Evolutionary conservation across 495 filamentous ascomycete species (phyloP), one percentile per base, ranked within the genome.

Genomic region (Aspergillus ostianus): DNA sequence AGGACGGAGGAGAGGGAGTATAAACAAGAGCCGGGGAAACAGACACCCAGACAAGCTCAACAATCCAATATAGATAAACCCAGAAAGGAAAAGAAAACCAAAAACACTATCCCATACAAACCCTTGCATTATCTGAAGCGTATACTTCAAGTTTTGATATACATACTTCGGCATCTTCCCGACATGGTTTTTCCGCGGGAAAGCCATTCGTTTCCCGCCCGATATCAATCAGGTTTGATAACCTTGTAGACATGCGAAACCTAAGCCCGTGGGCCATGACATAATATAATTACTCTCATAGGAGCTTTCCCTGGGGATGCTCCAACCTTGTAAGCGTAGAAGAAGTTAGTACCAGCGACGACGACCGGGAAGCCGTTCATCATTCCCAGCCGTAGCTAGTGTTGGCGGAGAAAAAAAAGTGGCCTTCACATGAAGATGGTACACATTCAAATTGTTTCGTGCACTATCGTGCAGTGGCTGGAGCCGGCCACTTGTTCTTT

Each of bases 171-270:
- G 48, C 45, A 6, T 29, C 56, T 68, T 71, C 47, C 63, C 60
- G 66, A 60, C 45, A 19, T 23, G 29, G 58, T 67, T 73, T 77
- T 77, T 60, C 73, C 74, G 71, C 74, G 73, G 73, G 63, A 74
- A 75, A 77, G 63, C 51, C 53, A 36, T 23, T 48, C 36, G 63
- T 74, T 77, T 73, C 65, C 73, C 72, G 68, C 64, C 65, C 68
- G 72, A 72, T 65, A 58, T 61, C 63, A 58, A 62, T 56, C 61
- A 58, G 36, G 56, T 61, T 54, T 53, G 58, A 75, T 73, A 77
- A 72, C 70, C 70, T 71, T 70, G 64, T 58, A 66, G 68, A 51
- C 44, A 57, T 47, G 48, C 30, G 61, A 55, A 65, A 63, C 64
- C 64, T 46, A 59, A 58, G 36, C 61, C 58, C 52, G 56, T 67